Base-by-base conservation (phyloP, 2,329 filamentous ascomycete species). In the Xylariaceae sp. region DNA sequence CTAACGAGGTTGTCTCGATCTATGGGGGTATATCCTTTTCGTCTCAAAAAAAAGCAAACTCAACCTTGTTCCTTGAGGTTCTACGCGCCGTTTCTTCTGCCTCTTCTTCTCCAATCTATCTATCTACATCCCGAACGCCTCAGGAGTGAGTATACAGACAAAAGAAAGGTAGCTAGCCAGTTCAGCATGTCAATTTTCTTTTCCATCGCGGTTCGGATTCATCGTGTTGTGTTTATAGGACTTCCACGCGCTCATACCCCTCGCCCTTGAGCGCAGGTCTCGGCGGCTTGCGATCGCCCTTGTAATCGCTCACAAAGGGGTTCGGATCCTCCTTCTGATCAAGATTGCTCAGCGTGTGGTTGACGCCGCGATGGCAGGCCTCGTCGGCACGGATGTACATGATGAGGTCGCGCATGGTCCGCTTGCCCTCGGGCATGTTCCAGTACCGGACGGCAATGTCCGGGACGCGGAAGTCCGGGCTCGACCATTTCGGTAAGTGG, bases 371-470 rank as follows among this genome's bases (percentile, higher is more conserved):
- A 71, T 96, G 92, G 72, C 91, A 90, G 3, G 91, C 91, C 75
- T 96, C 92, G 70, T 94, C 90, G n/a, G 90, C 91, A 26, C 93
- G 84, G 65, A 97, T 90, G 73, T 98, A 97, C 47, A 95, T 77
- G 49, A 98, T 82, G 60, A 98, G 76, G 69, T 98, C 92, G 67
- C 83, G 85, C 91, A 99, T 96, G 1, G 87, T 90, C 23, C 88
- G 84, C 56, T 89, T 80, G 2, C 86, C 89, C 72, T 96, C 88
- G 0, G 93, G 92, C 87, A 99, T 97, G 37, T 90, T 86, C 92
- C 93, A 99, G 76, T 99, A 99, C 64, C 87, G 82, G 45, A 97
- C 76, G 0, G 95, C 95, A 64, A 99, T 92, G 58, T 96, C 91
- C 0, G 95, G 95, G 2, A 95, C 91, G 50, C 82, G 67, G 69